Evolutionary conservation across 2,329 filamentous ascomycete species (phyloP).

Genomic region (Capronia coronata): DNA sequence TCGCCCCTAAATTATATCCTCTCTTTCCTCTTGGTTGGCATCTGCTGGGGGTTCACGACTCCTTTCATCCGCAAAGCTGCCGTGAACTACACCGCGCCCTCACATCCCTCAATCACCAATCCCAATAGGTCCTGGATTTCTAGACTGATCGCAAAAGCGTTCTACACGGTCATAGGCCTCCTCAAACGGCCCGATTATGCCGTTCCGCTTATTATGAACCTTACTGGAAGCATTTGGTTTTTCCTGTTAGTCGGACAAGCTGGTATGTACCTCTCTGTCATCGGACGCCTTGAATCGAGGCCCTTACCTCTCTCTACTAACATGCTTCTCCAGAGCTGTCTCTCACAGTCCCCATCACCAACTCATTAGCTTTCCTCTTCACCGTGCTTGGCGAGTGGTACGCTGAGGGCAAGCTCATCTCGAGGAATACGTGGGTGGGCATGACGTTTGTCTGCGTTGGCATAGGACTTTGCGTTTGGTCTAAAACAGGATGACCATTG

Average conservation of each 20-base stretch:
- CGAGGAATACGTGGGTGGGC: conserved; percentile 73
- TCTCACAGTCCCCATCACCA: conserved; percentile 88
- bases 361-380: conserved; percentile 91
- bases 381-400: conserved; percentile 94
- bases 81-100: conserved; percentile 60
- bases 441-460: conserved; percentile 73
- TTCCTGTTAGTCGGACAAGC: conserved; percentile 89
- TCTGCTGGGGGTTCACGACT: conserved; percentile 85
- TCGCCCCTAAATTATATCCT: conserved; percentile 69
- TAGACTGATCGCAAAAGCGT: conserved; percentile 55
- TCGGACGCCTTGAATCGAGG: not conserved
- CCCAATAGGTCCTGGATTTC: conserved; percentile 52
- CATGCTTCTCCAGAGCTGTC: conserved; percentile 62
- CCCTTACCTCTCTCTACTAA: not conserved
- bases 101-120: conserved; percentile 32
- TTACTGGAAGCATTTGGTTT: conserved; percentile 95
- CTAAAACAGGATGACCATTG: conserved; percentile 33
- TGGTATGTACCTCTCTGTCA: conserved; percentile 51
- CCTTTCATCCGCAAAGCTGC: conserved; percentile 87
- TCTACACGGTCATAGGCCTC: conserved; percentile 71
- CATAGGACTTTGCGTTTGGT: conserved; percentile 74
- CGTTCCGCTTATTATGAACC: conserved; percentile 73
- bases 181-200: conserved; percentile 77
- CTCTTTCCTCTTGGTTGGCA: conserved; percentile 80
- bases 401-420: conserved; percentile 86